These are phyloP conservation scores for Hanseniaspora taiwanica DNA, from an alignment of 805 yeast genomes.

Conservation along the genomic window DNA sequence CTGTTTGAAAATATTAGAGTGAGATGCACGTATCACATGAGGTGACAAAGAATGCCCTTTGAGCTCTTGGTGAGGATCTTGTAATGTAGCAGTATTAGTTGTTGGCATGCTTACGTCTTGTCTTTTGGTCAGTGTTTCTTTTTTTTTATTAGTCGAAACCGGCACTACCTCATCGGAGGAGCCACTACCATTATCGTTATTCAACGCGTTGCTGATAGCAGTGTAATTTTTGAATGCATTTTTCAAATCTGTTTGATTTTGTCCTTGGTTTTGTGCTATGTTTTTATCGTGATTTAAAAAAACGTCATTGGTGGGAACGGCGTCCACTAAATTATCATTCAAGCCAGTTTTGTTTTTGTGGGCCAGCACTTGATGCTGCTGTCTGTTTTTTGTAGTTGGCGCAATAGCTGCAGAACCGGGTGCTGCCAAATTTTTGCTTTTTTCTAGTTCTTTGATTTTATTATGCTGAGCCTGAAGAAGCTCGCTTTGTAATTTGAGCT, in stretches of 20 bases:
- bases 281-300: conserved; percentile 36
- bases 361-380: conserved; percentile 6
- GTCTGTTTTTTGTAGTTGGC: too few relatives aligned
- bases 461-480: too few relatives aligned
- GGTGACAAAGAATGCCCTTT: too few relatives aligned
- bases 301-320: conserved; percentile 88
- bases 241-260: not conserved
- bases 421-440: too few relatives aligned
- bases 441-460: too few relatives aligned
- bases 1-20: not conserved
- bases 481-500: conserved; percentile 4
- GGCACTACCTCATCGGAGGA: too few relatives aligned
- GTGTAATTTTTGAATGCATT: not conserved
- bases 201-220: not conserved
- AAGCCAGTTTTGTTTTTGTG: conserved; percentile 1
- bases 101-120: too few relatives aligned
- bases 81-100: too few relatives aligned
- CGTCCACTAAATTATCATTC: conserved; percentile 55
- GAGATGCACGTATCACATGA: too few relatives aligned
- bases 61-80: too few relatives aligned
- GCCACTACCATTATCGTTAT: not conserved
- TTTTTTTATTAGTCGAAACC: too few relatives aligned
- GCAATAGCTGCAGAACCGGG: not conserved
- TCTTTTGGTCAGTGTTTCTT: too few relatives aligned
- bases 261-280: conserved; percentile 5